Evolutionary conservation across 2,329 filamentous ascomycete genomes (phyloP).

Genomic region (Thelonectria blattea): DNA sequence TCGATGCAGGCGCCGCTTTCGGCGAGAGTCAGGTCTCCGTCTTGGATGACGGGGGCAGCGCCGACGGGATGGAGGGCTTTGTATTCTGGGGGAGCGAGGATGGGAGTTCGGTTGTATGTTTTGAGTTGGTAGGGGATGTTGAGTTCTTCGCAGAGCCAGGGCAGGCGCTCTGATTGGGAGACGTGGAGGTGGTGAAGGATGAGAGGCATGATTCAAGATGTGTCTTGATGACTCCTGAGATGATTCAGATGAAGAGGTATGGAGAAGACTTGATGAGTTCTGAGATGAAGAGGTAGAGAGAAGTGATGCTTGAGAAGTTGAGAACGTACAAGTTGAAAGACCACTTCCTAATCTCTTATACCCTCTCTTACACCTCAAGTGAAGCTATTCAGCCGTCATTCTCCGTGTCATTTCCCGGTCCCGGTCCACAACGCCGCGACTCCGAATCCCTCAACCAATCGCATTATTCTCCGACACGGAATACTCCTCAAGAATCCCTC

Average conservation of each 20-base stretch:
- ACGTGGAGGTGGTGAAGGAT: slow-evolving; percentile 59
- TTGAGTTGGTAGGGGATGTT: slow-evolving; percentile 54
- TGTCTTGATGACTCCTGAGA: too few species aligned
- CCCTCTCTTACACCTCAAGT: background rate
- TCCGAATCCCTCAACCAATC: background rate
- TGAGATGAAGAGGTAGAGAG: too few species aligned
- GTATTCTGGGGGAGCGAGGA: slow-evolving; percentile 31
- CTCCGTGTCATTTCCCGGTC: background rate
- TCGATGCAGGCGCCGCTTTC: slow-evolving; percentile 67
- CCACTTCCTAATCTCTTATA: background rate
- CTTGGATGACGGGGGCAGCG: slow-evolving; percentile 65
- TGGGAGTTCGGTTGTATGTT: slow-evolving; percentile 25
- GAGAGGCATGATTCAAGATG: slow-evolving; percentile 38
- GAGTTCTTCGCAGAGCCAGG: slow-evolving; percentile 71
- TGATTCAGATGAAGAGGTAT: too few species aligned
- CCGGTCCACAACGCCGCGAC: too few species aligned
- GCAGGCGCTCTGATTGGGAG: slow-evolving; percentile 68
- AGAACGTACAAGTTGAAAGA: too few species aligned
- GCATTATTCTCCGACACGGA: background rate
- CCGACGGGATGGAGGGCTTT: slow-evolving; percentile 52
- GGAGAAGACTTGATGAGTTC: too few species aligned
- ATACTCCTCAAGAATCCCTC: too few species aligned
- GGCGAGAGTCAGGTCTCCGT: slow-evolving; percentile 58
- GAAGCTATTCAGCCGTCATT: background rate
- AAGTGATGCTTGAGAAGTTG: too few species aligned